Percentiles rank a stretch among this genome's conserved stretches.
Conservation (phyloP, 768 basidiomycete genomes). For the Coprinellus micaceus region DNA sequence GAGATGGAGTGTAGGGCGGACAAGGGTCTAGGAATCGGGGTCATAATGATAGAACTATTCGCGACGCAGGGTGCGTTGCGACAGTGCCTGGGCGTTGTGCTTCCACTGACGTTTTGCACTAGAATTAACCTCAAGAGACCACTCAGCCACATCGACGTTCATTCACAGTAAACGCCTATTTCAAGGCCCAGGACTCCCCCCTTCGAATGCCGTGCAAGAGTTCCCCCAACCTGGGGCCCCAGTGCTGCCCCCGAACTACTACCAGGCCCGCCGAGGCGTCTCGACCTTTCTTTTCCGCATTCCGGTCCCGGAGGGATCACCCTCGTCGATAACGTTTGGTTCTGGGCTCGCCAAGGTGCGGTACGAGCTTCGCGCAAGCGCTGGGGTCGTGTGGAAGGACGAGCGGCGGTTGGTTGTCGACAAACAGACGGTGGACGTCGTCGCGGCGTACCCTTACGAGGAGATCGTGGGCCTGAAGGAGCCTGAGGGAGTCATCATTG, state of each 20-base stretch:
- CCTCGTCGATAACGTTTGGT: slow-evolving; percentile 70
- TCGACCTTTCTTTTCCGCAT: slow-evolving; percentile 82
- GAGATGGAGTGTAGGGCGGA: slow-evolving; percentile 78
- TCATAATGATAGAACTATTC: slow-evolving; percentile 75
- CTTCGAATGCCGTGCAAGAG: slow-evolving; percentile 77
- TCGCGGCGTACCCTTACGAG: slow-evolving; percentile 46
- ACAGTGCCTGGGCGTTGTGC: background rate
- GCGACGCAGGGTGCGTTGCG: slow-evolving; percentile 59
- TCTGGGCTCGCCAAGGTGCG: slow-evolving; percentile 62
- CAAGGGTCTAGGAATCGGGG: slow-evolving; percentile 64
- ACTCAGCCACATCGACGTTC: slow-evolving; percentile 77
- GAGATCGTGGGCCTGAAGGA: slow-evolving; percentile 34
- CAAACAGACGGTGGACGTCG: slow-evolving; percentile 57
- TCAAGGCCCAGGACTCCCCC: slow-evolving; percentile 78
- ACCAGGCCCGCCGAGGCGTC: slow-evolving; percentile 69
- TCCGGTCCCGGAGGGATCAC: slow-evolving; percentile 62
- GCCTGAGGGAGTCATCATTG: slow-evolving; percentile 60
- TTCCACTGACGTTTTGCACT: background rate
- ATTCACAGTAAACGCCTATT: slow-evolving; percentile 67
- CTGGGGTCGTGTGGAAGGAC: slow-evolving; percentile 71
- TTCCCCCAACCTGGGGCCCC: slow-evolving; percentile 56
- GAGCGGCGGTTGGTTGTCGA: slow-evolving; percentile 67
- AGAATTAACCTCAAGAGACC: slow-evolving; percentile 77
- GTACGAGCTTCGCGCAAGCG: slow-evolving; percentile 73
- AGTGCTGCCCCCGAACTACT: slow-evolving; percentile 59